Base-by-base conservation (phyloP, 371 early-diverging fungal genomes). In the Coelomomyces lativittatus region DNA sequence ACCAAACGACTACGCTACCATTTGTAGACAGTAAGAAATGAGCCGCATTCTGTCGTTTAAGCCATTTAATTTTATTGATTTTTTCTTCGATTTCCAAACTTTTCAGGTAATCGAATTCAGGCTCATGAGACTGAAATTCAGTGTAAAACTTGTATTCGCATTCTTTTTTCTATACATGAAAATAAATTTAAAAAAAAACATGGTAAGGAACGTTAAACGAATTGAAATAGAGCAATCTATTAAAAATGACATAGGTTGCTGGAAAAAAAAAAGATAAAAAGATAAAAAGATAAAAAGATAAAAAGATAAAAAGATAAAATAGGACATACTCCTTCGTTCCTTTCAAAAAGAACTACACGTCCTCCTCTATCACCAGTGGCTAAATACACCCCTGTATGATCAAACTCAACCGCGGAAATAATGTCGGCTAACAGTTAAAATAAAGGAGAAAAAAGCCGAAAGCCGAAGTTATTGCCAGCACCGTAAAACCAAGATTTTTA, bases 81-180 rank as follows among this genome's bases (percentile, higher is more conserved):
- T 96, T 95, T 57, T 98, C 98, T 61, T 95, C 91, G 49, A 98
- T 96, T 60, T 97, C 97, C 61, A 96, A 76, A 72, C 88, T 89
- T 72, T 97, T 96, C 48, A 98, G 78, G 62, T 96, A 97, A 66
- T 99, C 99, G 58, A 99, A 97, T 73, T 95, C 96, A 28, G 96
- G 88, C 61, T 93, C 90, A 69, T 98, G 98, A 46, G 93, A 93
- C 61, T 96, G 96, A 57, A 96, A 96, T 63, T 96, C 97, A 35
- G 97, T 92, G 56, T 87, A 86, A 58, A 97, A 95, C 66, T 87
- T 87, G 79, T 95, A 97, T 61, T 95, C 97, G 65, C 93, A 92
- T n/a, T 86, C 83, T 62, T 91, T 88, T 73, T 93, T 96, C 93
- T 91, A 48, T 59, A 30, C 32, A 37, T 9, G 10, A 21, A 43